Base-by-base conservation (phyloP, 2,329 filamentous ascomycete species). In the Chaetomiaceae sp. region DNA sequence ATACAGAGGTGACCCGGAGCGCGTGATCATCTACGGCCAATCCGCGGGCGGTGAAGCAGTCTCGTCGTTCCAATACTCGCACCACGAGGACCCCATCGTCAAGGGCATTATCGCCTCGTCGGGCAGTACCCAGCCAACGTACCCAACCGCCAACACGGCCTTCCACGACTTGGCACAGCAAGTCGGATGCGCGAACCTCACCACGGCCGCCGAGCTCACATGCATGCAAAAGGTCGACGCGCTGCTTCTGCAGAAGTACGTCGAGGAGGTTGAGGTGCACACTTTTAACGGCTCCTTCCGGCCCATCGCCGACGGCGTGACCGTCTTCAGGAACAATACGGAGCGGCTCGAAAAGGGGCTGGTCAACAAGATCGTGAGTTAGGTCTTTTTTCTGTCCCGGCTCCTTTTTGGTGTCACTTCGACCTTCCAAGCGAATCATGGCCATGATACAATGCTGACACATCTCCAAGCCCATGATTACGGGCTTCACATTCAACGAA, bases 221-320 rank as follows among this genome's bases (percentile, higher is more conserved):
- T 42, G 40, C 32, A 42, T 42, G 40, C 40, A 42, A n/a, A 29
- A 29, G 20, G 6, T 42, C 33, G 40, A 42, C 17, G n/a, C 32
- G 15, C 22, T 27, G 12, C 30, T n/a, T 15, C 40, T 42, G 10
- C 40, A 42, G 22, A 11, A 27, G 20, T 26, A 42, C 11, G 22
- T 36, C 15, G 12, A 35, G 3, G 20, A 20, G 24, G 18, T 24
- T 12, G 19, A 19, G 10, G 19, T 20, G 15, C 15, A 32, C 19
- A 9, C 27, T 8, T 17, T 17, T 19, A 17, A 24, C 4, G 32
- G 40, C 32, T 4, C 15, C 4, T 42, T 42, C 17, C 20, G 20
- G n/a, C 40, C 30, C 15, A 42, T 42, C 2, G 40, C 40, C 8
- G 40, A 42, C 15, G 18, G 18, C 22, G 22, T 42, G 10, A 42